Conservation (phyloP, 2,329 filamentous ascomycete species). For the Colletotrichum coccodes region DNA sequence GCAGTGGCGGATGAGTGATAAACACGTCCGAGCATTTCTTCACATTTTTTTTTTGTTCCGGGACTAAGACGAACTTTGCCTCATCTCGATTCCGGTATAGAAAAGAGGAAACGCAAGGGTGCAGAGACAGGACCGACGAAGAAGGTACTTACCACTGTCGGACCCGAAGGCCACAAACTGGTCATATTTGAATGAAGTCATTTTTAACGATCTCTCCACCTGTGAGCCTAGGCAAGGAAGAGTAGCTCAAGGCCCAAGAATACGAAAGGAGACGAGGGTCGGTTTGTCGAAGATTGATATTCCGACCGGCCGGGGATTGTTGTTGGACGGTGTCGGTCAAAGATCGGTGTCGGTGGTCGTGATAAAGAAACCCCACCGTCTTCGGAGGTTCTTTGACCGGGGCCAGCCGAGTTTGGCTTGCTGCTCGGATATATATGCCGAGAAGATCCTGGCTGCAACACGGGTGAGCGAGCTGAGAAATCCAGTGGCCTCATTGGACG, state of each 20-base stretch:
- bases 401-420: neutral
- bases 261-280: neutral
- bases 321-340: neutral
- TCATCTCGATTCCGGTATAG: neutral
- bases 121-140: too few species aligned
- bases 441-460: conserved; percentile 3
- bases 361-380: conserved; percentile 10
- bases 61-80: neutral
- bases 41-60: too few species aligned
- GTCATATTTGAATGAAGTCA: conserved; percentile 38
- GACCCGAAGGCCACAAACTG: conserved; percentile 57
- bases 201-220: neutral
- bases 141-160: conserved; percentile 53
- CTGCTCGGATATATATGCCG: conserved; percentile 13
- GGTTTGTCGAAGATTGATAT: neutral
- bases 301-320: neutral
- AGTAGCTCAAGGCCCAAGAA: neutral
- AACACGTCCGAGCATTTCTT: neutral
- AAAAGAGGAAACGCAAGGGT: neutral
- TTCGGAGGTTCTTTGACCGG: conserved; percentile 20
- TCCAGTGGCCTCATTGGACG: conserved; percentile 3
- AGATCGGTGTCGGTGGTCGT: neutral
- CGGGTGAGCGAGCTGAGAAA: conserved; percentile 3
- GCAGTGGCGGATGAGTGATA: neutral
- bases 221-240: neutral